phyloP scores from a whole-genome alignment of 768 basidiomycete species.

The Collybia sordida region DNA sequence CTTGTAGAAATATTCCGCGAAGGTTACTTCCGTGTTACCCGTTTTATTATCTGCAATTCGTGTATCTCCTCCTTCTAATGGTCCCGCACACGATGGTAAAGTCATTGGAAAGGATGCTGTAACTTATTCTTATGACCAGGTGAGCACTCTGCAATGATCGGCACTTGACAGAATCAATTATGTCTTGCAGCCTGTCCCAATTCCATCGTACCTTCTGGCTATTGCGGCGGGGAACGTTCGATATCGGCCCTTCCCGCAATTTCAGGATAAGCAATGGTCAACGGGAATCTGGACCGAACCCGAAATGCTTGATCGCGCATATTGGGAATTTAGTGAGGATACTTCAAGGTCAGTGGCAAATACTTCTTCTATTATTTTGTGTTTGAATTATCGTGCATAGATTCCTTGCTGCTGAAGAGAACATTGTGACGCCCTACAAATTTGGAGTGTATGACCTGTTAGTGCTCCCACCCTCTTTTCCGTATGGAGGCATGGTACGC shows the following conservation, averaged over 20 bases:
- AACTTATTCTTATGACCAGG: slow-evolving; percentile 78
- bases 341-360: slow-evolving; percentile 58
- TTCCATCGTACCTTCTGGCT: slow-evolving; percentile 91
- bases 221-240: slow-evolving; percentile 83
- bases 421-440: slow-evolving; percentile 69
- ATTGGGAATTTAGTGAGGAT: slow-evolving; percentile 89
- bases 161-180: background rate
- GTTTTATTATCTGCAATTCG: slow-evolving; percentile 85
- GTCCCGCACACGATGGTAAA: slow-evolving; percentile 72
- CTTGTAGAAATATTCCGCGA: slow-evolving; percentile 80
- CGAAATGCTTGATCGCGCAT: slow-evolving; percentile 69
- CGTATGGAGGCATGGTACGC: slow-evolving; percentile 85
- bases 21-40: slow-evolving; percentile 75
- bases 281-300: slow-evolving; percentile 94
- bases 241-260: slow-evolving; percentile 63
- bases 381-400: slow-evolving; percentile 30
- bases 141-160: slow-evolving; percentile 24
- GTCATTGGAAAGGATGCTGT: slow-evolving; percentile 72
- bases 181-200: slow-evolving; percentile 64
- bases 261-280: slow-evolving; percentile 70
- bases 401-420: slow-evolving; percentile 76
- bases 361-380: background rate
- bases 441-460: slow-evolving; percentile 91
- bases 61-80: slow-evolving; percentile 69
- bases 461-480: slow-evolving; percentile 89